These are phyloP conservation scores for Proliferodiscus dingleyae DNA, from an alignment of 2,329 filamentous ascomycete genomes.

Conservation along the genomic window DNA sequence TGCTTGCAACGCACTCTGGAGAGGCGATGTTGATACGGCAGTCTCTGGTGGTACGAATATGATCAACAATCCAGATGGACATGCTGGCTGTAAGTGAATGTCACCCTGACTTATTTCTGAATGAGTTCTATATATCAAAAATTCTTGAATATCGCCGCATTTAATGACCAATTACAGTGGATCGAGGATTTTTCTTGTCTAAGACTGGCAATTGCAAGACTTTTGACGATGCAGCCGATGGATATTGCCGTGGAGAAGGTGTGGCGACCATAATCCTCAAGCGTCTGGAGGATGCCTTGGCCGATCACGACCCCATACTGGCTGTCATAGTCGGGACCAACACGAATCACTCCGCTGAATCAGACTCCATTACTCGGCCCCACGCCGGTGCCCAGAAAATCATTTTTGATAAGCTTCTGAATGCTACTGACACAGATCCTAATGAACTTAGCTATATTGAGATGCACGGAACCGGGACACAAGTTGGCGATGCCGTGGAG, in stretches of 20 bases:
- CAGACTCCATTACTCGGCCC: slow-evolving; percentile 40
- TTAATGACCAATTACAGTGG: no score
- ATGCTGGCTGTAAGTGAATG: slow-evolving; percentile 4
- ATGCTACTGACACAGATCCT: slow-evolving; percentile 7
- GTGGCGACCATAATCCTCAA: slow-evolving; percentile 55
- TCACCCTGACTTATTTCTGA: no score
- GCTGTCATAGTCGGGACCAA: slow-evolving; percentile 38
- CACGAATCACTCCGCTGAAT: slow-evolving; percentile 41
- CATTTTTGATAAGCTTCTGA: slow-evolving; percentile 9
- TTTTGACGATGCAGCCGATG: slow-evolving; percentile 56
- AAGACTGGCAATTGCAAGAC: slow-evolving; percentile 33
- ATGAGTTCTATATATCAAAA: no score
- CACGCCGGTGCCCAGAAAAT: slow-evolving; percentile 38
- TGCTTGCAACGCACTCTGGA: slow-evolving; percentile 45
- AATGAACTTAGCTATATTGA: slow-evolving; percentile 16
- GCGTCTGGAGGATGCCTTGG: slow-evolving; percentile 41
- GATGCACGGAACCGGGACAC: slow-evolving; percentile 24
- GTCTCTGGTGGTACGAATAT: slow-evolving; percentile 38
- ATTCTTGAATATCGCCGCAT: no score
- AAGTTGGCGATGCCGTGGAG: slow-evolving; percentile 18
- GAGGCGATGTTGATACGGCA: slow-evolving; percentile 40
- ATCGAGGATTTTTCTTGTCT: slow-evolving; percentile 13
- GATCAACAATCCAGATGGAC: slow-evolving; percentile 34
- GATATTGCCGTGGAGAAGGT: slow-evolving; percentile 62
- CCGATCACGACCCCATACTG: slow-evolving; percentile 38